Base-by-base conservation (phyloP, 768 basidiomycete genomes). In the Trametes maxima region DNA sequence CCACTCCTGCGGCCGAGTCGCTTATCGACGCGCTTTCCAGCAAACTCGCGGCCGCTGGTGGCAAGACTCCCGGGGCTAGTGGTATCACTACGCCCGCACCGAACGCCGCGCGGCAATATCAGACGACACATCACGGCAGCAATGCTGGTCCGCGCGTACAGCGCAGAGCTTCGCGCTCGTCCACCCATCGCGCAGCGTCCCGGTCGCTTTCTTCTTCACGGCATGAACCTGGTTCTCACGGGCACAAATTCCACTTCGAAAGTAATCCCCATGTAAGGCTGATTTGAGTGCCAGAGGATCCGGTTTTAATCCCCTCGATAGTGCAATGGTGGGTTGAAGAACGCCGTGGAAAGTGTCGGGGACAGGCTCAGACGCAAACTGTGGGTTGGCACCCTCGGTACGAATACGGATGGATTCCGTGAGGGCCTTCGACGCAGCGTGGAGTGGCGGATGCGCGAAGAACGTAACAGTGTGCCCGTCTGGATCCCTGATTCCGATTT, bases 401-500 rank as follows among this genome's bases (percentile, higher is more conserved):
- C 83, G 14, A 81, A 82, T 60, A 90, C 90, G 0, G 90, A 94
- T 67, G 70, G 69, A 0, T 86, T 90, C 64, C 74, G 77, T 24
- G 79, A 83, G n/a, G 78, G 80, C 10, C 74, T 89, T 4, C 79
- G 84, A 54, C 72, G 73, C 22, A 82, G 80, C 35, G 80, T 92
- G 63, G 85, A 91, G 63, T 66, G 70, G 33, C 75, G 82, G 67
- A 75, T 84, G 64, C 65, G 69, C 2, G 74, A 80, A 22, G 65
- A 79, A 58, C 72, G 73, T 36, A 72, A 77, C 5, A 79, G 77
- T 57, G 64, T 81, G 2, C 80, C 90, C 0, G 89, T 94, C 19
- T 94, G 91, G 92, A 88, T 94, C 56, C 87, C 89, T 0, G 88
- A 91, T 68, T 80, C 81, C 1, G 91, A 91, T 68, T 93, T 94